phyloP scores from a whole-genome alignment of 2,329 filamentous ascomycete genomes.

The Pestalotiopsis sp. region DNA sequence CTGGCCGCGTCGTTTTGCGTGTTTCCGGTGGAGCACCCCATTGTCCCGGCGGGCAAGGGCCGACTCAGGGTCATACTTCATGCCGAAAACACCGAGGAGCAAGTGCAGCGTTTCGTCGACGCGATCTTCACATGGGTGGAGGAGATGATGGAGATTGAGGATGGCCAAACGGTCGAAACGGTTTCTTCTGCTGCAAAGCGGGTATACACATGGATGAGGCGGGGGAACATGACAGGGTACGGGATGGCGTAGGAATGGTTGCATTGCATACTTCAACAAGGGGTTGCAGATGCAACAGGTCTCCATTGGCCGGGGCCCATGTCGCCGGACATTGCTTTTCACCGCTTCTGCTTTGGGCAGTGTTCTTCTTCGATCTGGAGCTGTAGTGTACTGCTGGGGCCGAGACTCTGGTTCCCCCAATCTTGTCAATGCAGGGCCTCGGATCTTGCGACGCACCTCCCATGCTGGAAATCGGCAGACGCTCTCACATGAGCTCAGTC shows the following conservation, averaged over 20 bases:
- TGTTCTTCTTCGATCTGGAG: neutral
- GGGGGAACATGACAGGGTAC: neutral
- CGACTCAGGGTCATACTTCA: constrained; percentile 44
- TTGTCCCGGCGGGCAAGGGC: constrained; percentile 39
- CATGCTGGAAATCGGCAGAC: neutral
- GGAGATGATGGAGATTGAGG: constrained; percentile 33
- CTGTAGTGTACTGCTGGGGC: neutral
- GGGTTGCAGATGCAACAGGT: neutral
- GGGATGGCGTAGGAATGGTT: neutral
- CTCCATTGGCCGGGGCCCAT: neutral
- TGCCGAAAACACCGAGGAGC: constrained; percentile 38
- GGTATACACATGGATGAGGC: constrained; percentile 19
- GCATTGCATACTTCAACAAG: neutral
- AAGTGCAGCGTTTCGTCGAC: constrained; percentile 34
- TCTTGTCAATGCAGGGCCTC: neutral
- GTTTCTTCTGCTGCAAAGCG: constrained; percentile 21
- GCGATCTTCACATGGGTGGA: constrained; percentile 33
- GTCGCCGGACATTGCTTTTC: neutral
- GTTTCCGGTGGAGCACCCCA: constrained; percentile 38
- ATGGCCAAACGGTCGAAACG: constrained; percentile 15
- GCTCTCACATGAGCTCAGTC: neutral
- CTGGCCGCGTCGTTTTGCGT: constrained; percentile 20
- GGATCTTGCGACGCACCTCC: neutral
- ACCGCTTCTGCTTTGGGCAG: neutral
- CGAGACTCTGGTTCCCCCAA: neutral